A percentile compares a stretch with the other conserved stretches of the same genome.
Evolutionary conservation across 2,329 filamentous ascomycete species (phyloP).

Genomic region (Tolypocladium sp.): DNA sequence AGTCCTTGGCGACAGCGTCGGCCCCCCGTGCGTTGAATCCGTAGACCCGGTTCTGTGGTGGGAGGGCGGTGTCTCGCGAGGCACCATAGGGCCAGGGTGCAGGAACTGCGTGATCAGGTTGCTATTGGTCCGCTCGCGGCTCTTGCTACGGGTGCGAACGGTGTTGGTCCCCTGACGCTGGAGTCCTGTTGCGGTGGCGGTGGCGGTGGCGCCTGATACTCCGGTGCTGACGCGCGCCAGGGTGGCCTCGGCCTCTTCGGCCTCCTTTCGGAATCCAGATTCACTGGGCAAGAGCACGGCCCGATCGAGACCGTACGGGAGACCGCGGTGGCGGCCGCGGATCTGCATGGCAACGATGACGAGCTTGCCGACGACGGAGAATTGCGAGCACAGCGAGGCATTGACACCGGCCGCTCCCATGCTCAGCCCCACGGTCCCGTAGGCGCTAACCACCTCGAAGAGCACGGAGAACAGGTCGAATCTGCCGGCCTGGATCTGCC

Average conservation of each 20-base stretch:
- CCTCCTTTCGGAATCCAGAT: conserved; percentile 43
- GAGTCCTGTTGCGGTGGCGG: conserved; percentile 13
- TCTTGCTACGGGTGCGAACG: conserved; percentile 25
- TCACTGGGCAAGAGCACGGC: conserved; percentile 51
- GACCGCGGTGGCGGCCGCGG: conserved; percentile 58
- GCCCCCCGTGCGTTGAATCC: conserved; percentile 6
- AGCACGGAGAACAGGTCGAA: conserved; percentile 64
- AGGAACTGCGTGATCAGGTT: conserved; percentile 37
- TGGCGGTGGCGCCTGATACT: conserved; percentile 22
- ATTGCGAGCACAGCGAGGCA: conserved; percentile 74
- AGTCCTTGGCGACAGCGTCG: conserved; percentile 5
- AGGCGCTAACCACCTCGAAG: conserved; percentile 84
- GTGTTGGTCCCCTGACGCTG: conserved; percentile 18
- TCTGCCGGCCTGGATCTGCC: conserved; percentile 50
- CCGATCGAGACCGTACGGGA: conserved; percentile 58
- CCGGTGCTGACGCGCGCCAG: conserved; percentile 27
- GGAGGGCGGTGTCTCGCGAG: conserved; percentile 11
- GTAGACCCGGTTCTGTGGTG: conserved; percentile 19
- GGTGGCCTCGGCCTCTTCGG: conserved; percentile 33
- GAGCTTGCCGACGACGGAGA: conserved; percentile 63
- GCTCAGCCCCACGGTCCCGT: conserved; percentile 87
- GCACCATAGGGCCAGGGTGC: conserved; percentile 36
- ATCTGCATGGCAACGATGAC: conserved; percentile 62
- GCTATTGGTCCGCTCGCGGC: conserved; percentile 27
- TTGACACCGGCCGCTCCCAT: conserved; percentile 72